Evolutionary conservation across 2,329 filamentous ascomycete genomes (phyloP).

Genomic region (Ophiostoma triangulosporum): DNA sequence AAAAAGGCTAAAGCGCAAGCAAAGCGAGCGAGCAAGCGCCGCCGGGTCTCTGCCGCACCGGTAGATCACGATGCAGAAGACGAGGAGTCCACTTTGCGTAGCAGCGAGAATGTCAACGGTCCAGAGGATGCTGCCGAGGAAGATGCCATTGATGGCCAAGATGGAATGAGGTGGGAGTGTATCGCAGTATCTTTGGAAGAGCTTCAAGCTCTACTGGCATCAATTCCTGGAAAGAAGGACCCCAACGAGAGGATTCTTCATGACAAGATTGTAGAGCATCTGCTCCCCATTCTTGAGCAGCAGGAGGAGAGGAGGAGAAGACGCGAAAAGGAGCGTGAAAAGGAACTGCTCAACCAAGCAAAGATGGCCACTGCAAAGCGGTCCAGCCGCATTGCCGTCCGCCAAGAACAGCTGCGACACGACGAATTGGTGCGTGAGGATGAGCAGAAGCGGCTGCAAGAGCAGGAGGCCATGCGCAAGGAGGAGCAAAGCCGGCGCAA

Average conservation of each 20-base stretch:
- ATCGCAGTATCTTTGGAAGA: slow-evolving; percentile 71
- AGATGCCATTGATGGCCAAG: slow-evolving; percentile 46
- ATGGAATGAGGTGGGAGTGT: slow-evolving; percentile 79
- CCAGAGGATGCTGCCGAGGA: slow-evolving; percentile 18
- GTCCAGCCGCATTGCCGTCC: slow-evolving; percentile 76
- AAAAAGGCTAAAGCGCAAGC: slow-evolving; percentile 50
- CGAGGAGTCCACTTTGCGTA: slow-evolving; percentile 11
- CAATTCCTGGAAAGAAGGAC: slow-evolving; percentile 64
- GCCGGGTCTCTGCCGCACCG: slow-evolving; percentile 32
- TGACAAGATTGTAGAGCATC: slow-evolving; percentile 58
- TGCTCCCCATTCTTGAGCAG: slow-evolving; percentile 74
- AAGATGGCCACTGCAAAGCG: slow-evolving; percentile 90
- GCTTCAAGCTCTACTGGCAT: slow-evolving; percentile 56
- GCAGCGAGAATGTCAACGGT: slow-evolving; percentile 13
- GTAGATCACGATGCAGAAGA: slow-evolving; percentile 23
- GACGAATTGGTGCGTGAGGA: slow-evolving; percentile 60
- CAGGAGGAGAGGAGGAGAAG: slow-evolving; percentile 61
- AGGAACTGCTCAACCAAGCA: slow-evolving; percentile 66
- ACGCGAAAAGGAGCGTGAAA: slow-evolving; percentile 54
- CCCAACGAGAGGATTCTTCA: slow-evolving; percentile 71
- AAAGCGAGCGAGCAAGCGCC: slow-evolving; percentile 60
- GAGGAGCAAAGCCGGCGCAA: slow-evolving; percentile 47
- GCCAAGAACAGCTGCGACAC: slow-evolving; percentile 62
- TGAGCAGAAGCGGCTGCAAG: slow-evolving; percentile 49
- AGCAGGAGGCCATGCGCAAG: slow-evolving; percentile 52